These are phyloP conservation scores for Thalassiosira hispida DNA, from an alignment of 352 stramenopile species.

Conservation along the genomic window DNA sequence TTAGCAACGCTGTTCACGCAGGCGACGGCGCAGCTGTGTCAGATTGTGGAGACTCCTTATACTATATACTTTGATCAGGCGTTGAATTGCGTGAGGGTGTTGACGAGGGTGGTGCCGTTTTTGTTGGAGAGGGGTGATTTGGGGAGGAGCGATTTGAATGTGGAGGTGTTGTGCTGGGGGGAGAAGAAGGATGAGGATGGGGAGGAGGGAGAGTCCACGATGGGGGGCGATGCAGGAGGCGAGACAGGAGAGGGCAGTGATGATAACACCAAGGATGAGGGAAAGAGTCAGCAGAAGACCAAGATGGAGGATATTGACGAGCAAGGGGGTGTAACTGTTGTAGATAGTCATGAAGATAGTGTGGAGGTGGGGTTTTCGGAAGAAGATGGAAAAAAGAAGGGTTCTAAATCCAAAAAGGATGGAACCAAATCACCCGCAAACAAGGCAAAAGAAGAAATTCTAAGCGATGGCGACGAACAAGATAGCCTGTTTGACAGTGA, in stretches of 20 bases:
- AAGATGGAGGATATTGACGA: background rate
- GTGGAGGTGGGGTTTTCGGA: too few species aligned
- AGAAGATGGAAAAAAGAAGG: too few species aligned
- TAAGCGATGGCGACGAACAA: too few species aligned
- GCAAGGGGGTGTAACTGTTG: background rate
- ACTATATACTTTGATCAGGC: constrained; percentile 89
- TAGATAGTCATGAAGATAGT: too few species aligned
- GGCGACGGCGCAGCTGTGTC: constrained; percentile 86
- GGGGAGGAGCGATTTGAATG: constrained; percentile 72
- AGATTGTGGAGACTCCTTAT: constrained; percentile 88
- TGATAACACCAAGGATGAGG: background rate
- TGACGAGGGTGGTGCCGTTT: constrained; percentile 86
- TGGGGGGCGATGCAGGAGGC: background rate
- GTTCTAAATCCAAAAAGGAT: too few species aligned
- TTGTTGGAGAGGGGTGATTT: constrained; percentile 85
- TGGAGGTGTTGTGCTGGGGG: constrained; percentile 82
- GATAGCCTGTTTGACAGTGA: too few species aligned
- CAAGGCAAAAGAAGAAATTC: too few species aligned
- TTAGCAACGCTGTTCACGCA: constrained; percentile 85
- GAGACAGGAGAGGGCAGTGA: background rate
- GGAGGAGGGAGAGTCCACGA: constrained; percentile 15
- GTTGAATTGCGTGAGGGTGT: constrained; percentile 85
- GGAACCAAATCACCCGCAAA: too few species aligned
- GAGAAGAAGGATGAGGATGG: constrained; percentile 25
- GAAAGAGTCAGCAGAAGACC: background rate